Evolutionary conservation across 208 protist genomes (phyloP), one percentile per base, ranked within the genome.

Genomic region (Phytomonas sp.): DNA sequence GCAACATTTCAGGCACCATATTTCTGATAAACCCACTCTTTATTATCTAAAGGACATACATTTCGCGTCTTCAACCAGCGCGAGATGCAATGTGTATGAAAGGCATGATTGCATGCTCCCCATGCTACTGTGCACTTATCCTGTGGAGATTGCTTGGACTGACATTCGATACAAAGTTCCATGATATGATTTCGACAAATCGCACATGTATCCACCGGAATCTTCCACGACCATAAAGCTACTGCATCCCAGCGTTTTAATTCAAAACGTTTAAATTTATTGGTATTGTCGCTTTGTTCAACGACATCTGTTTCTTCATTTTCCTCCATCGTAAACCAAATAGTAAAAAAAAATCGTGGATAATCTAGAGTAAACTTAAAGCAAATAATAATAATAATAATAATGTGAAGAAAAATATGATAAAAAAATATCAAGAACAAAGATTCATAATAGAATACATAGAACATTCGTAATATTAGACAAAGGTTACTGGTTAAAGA

Each of bases 101-200:
- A 99, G 6, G 98, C 98, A 72, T 99, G 98, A 73, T 98, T 98
- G 88, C 98, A 99, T n/a, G 92, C 80, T 33, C 98, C 98, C 98
- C 98, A 99, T 2, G 98, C 97, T 16, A 99, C 97, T 36, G 90
- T 99, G 76, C 97, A 99, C 60, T 99, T 97, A 72, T 82, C 94
- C 0, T 95, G 97, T 31, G 89, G 89, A 42, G 71, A 83, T 73
- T 96, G 97, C 74, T 98, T 98, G 1, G 98, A 95, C 75, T 99
- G 97, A 76, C 97, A 99, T 72, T 99, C 97, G 66, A 99, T 99
- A 82, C 97, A 99, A 7, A 98, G 75, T 66, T 99, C 98, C 97
- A 99, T 99, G 67, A 99, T 98, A 75, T 99, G 98, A 65, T 99
- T 99, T 71, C 98, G 80, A 81, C 98, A 99, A 78, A 99, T 99